phyloP scores from a whole-genome alignment of 2,329 filamentous ascomycete species.

The Alternaria gaisen region DNA sequence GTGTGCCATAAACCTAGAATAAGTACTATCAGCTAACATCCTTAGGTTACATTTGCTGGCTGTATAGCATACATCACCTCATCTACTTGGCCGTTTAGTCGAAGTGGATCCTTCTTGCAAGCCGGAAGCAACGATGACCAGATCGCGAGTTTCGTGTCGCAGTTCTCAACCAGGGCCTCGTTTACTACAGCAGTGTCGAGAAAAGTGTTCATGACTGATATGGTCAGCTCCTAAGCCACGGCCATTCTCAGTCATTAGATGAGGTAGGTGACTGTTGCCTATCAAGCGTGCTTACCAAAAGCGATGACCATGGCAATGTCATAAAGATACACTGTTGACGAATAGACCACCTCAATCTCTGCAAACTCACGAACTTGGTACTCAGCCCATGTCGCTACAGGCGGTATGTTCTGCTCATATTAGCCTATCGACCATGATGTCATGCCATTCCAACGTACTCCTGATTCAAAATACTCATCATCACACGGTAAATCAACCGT shows the following conservation, averaged over 20 bases:
- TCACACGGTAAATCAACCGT: slow-evolving; percentile 82
- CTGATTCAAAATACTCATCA: slow-evolving; percentile 69
- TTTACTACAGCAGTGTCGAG: slow-evolving; percentile 29
- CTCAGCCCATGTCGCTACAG: slow-evolving; percentile 66
- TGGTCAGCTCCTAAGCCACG: slow-evolving; percentile 13
- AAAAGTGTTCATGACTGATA: slow-evolving; percentile 59
- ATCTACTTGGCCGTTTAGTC: slow-evolving; percentile 74
- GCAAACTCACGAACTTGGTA: slow-evolving; percentile 79
- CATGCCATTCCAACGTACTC: slow-evolving; percentile 31
- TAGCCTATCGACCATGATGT: neutral
- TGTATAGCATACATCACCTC: slow-evolving; percentile 70
- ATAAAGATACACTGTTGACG: slow-evolving; percentile 83
- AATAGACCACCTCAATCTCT: slow-evolving; percentile 75
- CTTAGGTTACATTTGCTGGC: neutral
- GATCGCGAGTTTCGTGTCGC: slow-evolving; percentile 70
- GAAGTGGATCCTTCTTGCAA: slow-evolving; percentile 73
- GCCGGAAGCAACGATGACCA: slow-evolving; percentile 82
- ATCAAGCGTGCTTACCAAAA: slow-evolving; percentile 60
- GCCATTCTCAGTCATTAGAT: neutral
- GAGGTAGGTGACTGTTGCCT: neutral
- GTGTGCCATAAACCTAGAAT: slow-evolving; percentile 73
- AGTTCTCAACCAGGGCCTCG: slow-evolving; percentile 70
- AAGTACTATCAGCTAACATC: neutral
- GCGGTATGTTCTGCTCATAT: slow-evolving; percentile 42
- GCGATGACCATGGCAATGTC: slow-evolving; percentile 74